Evolutionary conservation across 2,329 filamentous ascomycete genomes (phyloP).

Genomic region (Apiospora pterosperma): DNA sequence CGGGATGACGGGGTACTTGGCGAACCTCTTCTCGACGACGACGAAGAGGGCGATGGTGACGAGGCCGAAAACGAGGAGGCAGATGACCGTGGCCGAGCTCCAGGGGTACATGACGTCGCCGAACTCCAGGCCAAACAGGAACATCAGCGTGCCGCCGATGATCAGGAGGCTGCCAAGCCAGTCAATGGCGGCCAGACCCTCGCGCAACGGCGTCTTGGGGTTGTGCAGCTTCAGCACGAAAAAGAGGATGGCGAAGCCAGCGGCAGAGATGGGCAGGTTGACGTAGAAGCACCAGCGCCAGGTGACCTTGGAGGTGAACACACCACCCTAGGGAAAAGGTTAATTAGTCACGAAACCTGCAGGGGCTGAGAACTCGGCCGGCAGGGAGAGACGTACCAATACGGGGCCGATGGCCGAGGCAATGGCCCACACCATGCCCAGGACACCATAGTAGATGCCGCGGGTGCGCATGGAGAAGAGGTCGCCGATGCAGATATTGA

Average conservation of each 20-base stretch:
- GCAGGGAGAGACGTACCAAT: slow-evolving; percentile 27
- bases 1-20: slow-evolving; percentile 77
- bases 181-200: slow-evolving; percentile 62
- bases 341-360: not conserved
- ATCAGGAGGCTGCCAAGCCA: slow-evolving; percentile 57
- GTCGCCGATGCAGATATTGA: slow-evolving; percentile 57
- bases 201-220: slow-evolving; percentile 57
- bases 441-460: slow-evolving; percentile 49
- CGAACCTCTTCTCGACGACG: slow-evolving; percentile 68
- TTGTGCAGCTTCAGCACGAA: slow-evolving; percentile 68
- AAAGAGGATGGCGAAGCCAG: slow-evolving; percentile 47
- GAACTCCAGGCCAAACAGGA: slow-evolving; percentile 82
- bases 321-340: slow-evolving; percentile 44
- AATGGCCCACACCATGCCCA: slow-evolving; percentile 60
- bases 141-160: slow-evolving; percentile 77
- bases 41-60: slow-evolving; percentile 63
- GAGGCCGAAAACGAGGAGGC: slow-evolving; percentile 71
- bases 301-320: slow-evolving; percentile 57
- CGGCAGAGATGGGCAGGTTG: slow-evolving; percentile 50
- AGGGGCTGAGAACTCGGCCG: no score
- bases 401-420: slow-evolving; percentile 64
- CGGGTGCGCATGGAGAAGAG: slow-evolving; percentile 49
- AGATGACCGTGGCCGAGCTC: slow-evolving; percentile 71
- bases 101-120: slow-evolving; percentile 75
- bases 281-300: slow-evolving; percentile 72